A percentile compares a stretch with the other conserved stretches of the same genome.
These are phyloP conservation scores for Lichtheimia corymbifera DNA, from an alignment of 371 early-diverging fungal species.

Conservation along the genomic window DNA sequence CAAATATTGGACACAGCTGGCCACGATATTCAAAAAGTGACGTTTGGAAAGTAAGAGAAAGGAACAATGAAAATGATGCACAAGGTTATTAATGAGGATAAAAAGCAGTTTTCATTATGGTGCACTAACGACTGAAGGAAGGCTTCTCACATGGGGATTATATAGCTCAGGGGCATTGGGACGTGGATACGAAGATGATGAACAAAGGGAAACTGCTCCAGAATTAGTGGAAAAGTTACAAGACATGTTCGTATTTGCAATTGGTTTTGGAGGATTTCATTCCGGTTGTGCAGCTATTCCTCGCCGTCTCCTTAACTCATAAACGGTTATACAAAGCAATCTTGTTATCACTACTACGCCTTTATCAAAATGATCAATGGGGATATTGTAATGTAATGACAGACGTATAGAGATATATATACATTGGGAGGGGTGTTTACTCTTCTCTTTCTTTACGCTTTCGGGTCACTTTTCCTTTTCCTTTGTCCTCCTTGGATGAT, in stretches of 20 bases:
- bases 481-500: conserved; percentile 10
- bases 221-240: conserved; percentile 7
- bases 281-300: conserved; percentile 20
- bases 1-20: conserved; percentile 1
- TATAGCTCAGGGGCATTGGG: conserved; percentile 38
- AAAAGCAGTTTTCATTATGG: conserved; percentile 36
- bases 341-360: not conserved
- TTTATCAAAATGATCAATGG: no score
- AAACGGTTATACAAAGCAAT: not conserved
- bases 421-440: not conserved
- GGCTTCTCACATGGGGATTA: conserved; percentile 38
- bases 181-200: conserved; percentile 15
- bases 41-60: conserved; percentile 21
- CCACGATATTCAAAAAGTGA: conserved; percentile 18
- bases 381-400: no score
- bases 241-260: conserved; percentile 16
- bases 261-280: conserved; percentile 19
- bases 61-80: no score
- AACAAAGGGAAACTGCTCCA: not conserved
- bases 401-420: no score
- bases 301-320: not conserved
- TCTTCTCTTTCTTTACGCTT: conserved; percentile 21
- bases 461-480: conserved; percentile 18
- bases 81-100: no score
- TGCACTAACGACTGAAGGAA: conserved; percentile 34